Conservation (phyloP, 2,329 filamentous ascomycete species). For the Sporothrix inflata region DNA sequence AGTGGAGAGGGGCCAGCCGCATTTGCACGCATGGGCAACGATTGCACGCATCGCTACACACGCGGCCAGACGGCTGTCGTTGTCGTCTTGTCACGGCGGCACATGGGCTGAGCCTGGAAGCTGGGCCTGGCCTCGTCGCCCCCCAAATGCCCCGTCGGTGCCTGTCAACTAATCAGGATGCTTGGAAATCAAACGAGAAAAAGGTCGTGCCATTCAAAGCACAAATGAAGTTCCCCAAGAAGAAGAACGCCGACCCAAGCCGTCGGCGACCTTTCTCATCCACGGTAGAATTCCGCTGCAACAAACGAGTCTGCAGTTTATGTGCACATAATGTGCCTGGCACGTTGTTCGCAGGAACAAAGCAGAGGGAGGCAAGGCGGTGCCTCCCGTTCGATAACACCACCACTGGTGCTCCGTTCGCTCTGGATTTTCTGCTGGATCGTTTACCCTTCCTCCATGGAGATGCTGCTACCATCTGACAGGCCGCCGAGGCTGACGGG, state of each 20-base stretch:
- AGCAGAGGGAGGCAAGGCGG: background rate
- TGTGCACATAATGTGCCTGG: no score
- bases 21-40: background rate
- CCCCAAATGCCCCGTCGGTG: background rate
- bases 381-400: background rate
- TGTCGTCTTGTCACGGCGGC: background rate
- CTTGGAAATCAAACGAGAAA: slow-evolving; percentile 17
- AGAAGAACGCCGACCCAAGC: background rate
- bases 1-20: background rate
- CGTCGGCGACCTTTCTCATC: background rate
- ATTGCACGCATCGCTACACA: background rate
- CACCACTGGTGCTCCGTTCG: background rate
- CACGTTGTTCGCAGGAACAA: no score
- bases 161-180: background rate
- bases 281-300: background rate
- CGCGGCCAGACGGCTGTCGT: slow-evolving; percentile 19
- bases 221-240: background rate
- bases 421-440: background rate
- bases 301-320: background rate
- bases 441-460: background rate
- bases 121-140: background rate
- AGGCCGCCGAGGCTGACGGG: background rate
- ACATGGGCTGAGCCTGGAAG: background rate
- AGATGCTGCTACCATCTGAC: background rate
- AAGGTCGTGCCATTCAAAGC: background rate